phyloP scores from a whole-genome alignment of 169 alveolate genomes.

The Cryptosporidium tyzzeri region DNA sequence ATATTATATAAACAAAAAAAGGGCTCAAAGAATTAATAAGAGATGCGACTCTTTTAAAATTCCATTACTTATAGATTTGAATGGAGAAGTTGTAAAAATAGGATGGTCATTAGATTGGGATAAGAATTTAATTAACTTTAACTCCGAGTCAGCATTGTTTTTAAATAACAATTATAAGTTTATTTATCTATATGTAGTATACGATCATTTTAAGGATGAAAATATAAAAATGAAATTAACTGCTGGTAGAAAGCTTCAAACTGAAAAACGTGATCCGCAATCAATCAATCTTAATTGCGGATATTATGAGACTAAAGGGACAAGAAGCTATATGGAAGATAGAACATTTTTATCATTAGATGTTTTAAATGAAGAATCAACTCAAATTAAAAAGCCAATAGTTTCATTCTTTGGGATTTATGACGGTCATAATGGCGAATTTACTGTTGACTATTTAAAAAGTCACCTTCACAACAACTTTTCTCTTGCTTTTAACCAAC shows the following conservation, averaged over 20 bases:
- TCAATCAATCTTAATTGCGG: conserved; percentile 77
- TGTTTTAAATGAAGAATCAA: conserved; percentile 61
- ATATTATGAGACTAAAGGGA: conserved; percentile 77
- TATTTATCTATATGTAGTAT: conserved; percentile 29
- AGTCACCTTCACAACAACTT: conserved; percentile 79
- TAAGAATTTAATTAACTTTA: background rate
- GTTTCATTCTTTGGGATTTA: conserved; percentile 81
- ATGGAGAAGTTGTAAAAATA: conserved; percentile 29
- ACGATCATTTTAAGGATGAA: background rate
- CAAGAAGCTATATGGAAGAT: conserved; percentile 82
- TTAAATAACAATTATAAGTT: conserved; percentile 1
- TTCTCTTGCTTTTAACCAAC: conserved; percentile 21
- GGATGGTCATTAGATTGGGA: conserved; percentile 74
- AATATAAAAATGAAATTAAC: conserved; percentile 22
- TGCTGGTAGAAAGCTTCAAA: conserved; percentile 65
- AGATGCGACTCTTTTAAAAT: conserved; percentile 10
- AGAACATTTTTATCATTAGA: conserved; percentile 77
- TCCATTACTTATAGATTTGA: conserved; percentile 31
- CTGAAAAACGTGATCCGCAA: conserved; percentile 63
- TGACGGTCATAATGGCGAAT: conserved; percentile 85
- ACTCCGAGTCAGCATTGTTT: background rate
- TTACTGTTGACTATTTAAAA: conserved; percentile 80
- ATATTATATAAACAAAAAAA: conserved; percentile 47
- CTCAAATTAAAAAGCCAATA: background rate
- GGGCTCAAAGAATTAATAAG: background rate